Evolutionary conservation across 495 filamentous ascomycete genomes (phyloP).

Genomic region (Talaromyces trachyspermus): DNA sequence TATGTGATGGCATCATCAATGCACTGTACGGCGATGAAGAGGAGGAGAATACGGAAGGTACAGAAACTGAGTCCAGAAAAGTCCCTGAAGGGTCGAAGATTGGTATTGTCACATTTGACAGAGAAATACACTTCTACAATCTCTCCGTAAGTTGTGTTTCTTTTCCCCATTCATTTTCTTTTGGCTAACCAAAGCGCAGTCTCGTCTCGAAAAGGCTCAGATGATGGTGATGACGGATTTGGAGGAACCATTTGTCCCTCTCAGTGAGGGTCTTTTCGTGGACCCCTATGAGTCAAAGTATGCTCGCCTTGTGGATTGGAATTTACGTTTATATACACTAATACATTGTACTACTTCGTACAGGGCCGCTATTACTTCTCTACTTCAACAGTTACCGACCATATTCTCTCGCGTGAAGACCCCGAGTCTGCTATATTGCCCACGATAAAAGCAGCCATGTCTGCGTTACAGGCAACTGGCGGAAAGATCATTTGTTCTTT

Average conservation of each 20-base stretch:
- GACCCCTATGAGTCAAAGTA: conserved; percentile 90
- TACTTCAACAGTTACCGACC: conserved; percentile 70
- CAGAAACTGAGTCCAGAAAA: conserved; percentile 49
- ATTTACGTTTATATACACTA: conserved; percentile 1
- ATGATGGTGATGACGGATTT: conserved; percentile 99
- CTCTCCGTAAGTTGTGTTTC: conserved; percentile 54
- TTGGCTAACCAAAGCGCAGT: conserved; percentile 37
- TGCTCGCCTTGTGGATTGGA: conserved; percentile 9
- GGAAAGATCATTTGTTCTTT: conserved; percentile 90
- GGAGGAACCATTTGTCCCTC: conserved; percentile 91
- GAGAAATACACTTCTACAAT: conserved; percentile 96
- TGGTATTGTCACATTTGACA: conserved; percentile 92
- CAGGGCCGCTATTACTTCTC: conserved; percentile 70
- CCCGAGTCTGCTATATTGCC: conserved; percentile 84
- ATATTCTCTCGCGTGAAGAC: conserved; percentile 80
- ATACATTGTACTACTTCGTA: neutral
- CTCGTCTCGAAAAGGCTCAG: conserved; percentile 77
- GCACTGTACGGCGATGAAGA: conserved; percentile 69
- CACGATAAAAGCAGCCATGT: conserved; percentile 70
- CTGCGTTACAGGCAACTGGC: conserved; percentile 74
- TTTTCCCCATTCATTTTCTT: neutral
- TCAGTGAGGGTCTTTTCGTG: conserved; percentile 88
- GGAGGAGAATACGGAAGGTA: conserved; percentile 38
- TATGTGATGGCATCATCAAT: conserved; percentile 80
- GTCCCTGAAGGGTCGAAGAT: conserved; percentile 78